phyloP scores from a whole-genome alignment of 1,284 basidiomycete genomes.

The Ceratobasidium sp. region DNA sequence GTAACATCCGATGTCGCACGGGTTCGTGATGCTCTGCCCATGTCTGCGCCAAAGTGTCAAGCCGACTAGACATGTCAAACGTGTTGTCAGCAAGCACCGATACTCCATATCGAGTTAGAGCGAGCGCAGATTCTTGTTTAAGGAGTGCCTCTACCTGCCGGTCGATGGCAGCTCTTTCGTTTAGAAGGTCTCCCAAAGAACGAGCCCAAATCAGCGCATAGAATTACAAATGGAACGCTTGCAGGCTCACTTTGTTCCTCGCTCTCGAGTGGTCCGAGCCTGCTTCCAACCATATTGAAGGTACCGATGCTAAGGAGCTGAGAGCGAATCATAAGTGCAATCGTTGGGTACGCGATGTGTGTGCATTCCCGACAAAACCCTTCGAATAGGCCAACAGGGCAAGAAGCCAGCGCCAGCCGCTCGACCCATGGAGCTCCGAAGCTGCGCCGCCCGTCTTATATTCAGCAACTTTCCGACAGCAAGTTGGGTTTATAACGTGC shows the following conservation, averaged over 20 bases:
- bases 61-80: background rate
- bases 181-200: background rate
- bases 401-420: background rate
- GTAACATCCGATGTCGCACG: too few relatives aligned
- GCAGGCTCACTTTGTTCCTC: constrained; percentile 2
- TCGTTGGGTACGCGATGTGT: background rate
- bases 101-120: background rate
- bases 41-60: background rate
- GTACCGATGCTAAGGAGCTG: constrained; percentile 14
- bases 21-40: background rate
- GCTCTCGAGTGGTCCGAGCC: background rate
- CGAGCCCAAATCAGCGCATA: background rate
- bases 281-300: background rate
- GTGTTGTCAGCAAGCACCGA: background rate
- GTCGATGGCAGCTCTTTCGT: background rate
- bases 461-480: background rate
- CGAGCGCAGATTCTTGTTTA: background rate
- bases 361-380: constrained; percentile 5
- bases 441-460: background rate
- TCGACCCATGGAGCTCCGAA: background rate
- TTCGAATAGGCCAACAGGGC: background rate
- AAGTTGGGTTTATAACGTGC: background rate
- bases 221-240: background rate
- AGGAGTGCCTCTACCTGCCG: background rate
- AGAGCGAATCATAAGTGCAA: background rate